Evolutionary conservation across 1,284 basidiomycete genomes (phyloP), one percentile per base, ranked within the genome.

Genomic region (Malassezia japonica): DNA sequence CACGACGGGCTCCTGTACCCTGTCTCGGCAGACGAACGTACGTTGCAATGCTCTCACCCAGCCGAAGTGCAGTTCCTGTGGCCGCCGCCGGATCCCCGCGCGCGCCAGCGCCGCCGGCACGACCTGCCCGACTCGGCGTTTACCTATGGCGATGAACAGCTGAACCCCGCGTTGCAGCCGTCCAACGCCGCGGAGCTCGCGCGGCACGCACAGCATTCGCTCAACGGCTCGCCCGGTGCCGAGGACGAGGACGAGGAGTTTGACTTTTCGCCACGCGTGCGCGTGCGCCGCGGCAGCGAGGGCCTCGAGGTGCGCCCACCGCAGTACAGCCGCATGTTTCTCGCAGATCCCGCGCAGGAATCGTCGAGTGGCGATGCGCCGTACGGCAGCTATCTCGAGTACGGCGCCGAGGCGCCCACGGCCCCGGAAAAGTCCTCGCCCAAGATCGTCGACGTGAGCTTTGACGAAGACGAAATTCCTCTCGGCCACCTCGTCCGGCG

Each of bases 1-100:
- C 87, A 87, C 0, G 81, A 81, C 36, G 92, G 92, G 0, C 74
- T 94, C 24, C 82, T 78, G 54, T 95, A 81, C 70, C 80, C 82
- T 40, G 77, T 90, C 36, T 80, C 82, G 8, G 76, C 79, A 42
- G 80, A 79, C 50, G 80, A 83, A 62, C n/a, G n/a, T n/a, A n/a
- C n/a, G n/a, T n/a, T n/a, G n/a, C n/a, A n/a, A n/a, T 27, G 16
- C 28, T 23, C 24, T 10, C 20, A 21, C 12, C 27, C 24, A 21
- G 85, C 87, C 84, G 79, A 84, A 87, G 62, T 27, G 55, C 54
- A 54, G 61, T 52, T 59, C 50, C 68, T 70, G 66, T 69, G 71
- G 31, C 67, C 62, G 12, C 55, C 65, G 18, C 21, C 33, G 27
- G 53, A 51, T 16, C 46, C 48, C 18, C 45, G 37, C 29, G 24